phyloP scores from a whole-genome alignment of 208 protist species.

The Acanthamoeba royreba region DNA sequence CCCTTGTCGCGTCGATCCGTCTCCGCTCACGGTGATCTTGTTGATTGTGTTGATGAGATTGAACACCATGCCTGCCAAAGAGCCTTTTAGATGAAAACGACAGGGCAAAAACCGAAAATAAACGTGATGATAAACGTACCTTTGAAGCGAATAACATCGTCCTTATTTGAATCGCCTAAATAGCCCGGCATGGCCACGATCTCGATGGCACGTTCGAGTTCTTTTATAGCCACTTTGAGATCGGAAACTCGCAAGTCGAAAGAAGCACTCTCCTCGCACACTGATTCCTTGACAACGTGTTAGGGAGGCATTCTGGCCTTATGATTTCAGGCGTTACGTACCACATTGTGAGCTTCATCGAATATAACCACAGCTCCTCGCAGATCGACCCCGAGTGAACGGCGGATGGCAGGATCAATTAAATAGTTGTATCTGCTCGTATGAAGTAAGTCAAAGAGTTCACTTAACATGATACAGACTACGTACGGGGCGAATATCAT shows the following conservation, averaged over 20 bases:
- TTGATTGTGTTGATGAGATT: background rate
- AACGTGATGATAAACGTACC: no score
- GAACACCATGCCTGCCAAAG: background rate
- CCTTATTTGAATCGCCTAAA: background rate
- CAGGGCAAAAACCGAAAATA: background rate
- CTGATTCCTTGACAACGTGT: no score
- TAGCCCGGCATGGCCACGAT: background rate
- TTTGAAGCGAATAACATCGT: background rate
- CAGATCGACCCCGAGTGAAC: constrained; percentile 80
- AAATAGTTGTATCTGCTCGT: constrained; percentile 93
- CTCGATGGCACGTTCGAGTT: constrained; percentile 42
- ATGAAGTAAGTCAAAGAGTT: no score
- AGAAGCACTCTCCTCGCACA: constrained; percentile 61
- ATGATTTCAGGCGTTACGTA: background rate
- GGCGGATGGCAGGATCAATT: constrained; percentile 90
- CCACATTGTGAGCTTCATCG: constrained; percentile 95
- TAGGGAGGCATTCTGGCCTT: no score
- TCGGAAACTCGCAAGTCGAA: constrained; percentile 70
- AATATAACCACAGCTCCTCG: constrained; percentile 89
- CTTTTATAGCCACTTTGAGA: constrained; percentile 57
- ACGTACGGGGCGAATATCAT: constrained; percentile 92
- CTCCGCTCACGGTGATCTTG: background rate
- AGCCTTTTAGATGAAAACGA: background rate
- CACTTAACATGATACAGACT: no score
- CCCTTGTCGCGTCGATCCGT: background rate